These are phyloP conservation scores for Canariomyces notabilis DNA, from an alignment of 2,329 filamentous ascomycete species.

Conservation along the genomic window DNA sequence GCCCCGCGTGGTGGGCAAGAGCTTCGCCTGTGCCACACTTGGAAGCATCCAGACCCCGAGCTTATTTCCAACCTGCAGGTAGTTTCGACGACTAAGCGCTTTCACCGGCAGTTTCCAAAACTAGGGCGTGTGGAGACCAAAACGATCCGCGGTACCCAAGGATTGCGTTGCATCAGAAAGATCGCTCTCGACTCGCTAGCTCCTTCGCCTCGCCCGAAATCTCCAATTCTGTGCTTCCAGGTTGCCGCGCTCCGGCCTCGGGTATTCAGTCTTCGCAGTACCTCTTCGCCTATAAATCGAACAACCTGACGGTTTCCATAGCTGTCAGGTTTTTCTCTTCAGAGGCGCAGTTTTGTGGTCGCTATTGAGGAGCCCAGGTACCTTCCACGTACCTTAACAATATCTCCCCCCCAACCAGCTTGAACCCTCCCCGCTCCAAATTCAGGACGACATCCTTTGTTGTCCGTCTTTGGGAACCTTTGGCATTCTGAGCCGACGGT, in stretches of 20 bases:
- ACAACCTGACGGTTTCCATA: constrained; percentile 18
- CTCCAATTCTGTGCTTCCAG: constrained; percentile 6
- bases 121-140: constrained; percentile 11
- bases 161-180: constrained; percentile 17
- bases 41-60: constrained; percentile 8
- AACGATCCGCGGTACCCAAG: constrained; percentile 13
- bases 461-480: constrained; percentile 2
- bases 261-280: constrained; percentile 1
- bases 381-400: constrained; percentile 27
- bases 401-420: constrained; percentile 11
- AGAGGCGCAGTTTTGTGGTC: constrained; percentile 30
- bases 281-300: constrained; percentile 17
- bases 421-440: neutral
- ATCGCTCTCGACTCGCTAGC: constrained; percentile 25
- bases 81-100: constrained; percentile 5
- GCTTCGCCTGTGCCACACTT: neutral
- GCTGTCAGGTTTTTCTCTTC: constrained; percentile 16
- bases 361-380: constrained; percentile 34
- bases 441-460: constrained; percentile 5
- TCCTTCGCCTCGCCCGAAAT: constrained; percentile 20
- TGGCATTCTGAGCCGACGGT: constrained; percentile 6
- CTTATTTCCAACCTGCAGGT: constrained; percentile 6
- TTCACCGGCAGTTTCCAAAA: constrained; percentile 9
- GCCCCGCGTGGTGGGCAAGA: neutral
- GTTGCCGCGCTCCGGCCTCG: constrained; percentile 1